Evolutionary conservation across 306 rosid genomes (phyloP).

Genomic region (Carpinus fangiana): DNA sequence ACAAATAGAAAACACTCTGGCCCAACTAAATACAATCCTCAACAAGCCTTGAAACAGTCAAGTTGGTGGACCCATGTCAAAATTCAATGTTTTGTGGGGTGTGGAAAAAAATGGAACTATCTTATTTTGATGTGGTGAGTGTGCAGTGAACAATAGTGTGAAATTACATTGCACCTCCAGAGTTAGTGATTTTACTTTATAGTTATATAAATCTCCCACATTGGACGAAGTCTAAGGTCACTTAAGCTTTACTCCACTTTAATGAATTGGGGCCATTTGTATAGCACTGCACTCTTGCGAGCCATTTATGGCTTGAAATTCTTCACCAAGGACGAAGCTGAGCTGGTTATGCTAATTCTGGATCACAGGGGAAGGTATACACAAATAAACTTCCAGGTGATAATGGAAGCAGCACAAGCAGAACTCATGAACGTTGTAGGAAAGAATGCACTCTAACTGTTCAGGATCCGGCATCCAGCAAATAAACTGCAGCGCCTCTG

Average conservation of each 20-base stretch:
- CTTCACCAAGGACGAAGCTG: background rate
- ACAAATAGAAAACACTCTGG: background rate
- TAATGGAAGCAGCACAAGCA: slow-evolving; percentile 83
- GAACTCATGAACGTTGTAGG: slow-evolving; percentile 61
- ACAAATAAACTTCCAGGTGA: slow-evolving; percentile 53
- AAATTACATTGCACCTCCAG: background rate
- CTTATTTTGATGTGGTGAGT: background rate
- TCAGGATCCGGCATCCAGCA: slow-evolving; percentile 20
- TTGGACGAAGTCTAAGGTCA: background rate
- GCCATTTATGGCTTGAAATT: background rate
- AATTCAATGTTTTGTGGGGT: background rate
- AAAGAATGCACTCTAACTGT: slow-evolving; percentile 46
- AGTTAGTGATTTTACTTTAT: background rate
- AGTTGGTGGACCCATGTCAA: background rate
- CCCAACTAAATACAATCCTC: background rate
- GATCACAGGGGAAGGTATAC: slow-evolving; percentile 87
- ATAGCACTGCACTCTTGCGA: background rate
- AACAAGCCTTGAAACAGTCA: background rate
- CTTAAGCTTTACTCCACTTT: background rate
- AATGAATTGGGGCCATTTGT: background rate
- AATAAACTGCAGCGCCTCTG: slow-evolving; percentile 11
- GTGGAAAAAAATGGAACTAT: background rate
- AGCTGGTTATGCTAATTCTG: slow-evolving; percentile 35
- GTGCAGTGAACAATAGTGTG: background rate
- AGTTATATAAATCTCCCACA: background rate